phyloP scores from a whole-genome alignment of 1,139 yeast species.

The Saccharomyces hybrid region DNA sequence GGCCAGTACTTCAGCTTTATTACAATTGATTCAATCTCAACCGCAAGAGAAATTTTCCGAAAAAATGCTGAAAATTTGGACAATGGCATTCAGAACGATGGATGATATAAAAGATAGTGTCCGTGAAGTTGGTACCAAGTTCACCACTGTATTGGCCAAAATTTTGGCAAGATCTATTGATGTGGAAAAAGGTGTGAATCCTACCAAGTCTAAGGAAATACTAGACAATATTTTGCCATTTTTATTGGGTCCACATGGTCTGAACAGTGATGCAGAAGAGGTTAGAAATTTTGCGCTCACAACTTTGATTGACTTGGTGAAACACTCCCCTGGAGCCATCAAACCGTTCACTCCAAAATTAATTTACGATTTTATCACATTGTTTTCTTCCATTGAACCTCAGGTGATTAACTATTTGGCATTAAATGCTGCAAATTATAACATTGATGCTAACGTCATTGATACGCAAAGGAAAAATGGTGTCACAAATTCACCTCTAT shows the following conservation, averaged over 20 bases:
- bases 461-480: constrained; percentile 73
- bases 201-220: constrained; percentile 43
- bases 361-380: constrained; percentile 56
- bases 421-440: constrained; percentile 82
- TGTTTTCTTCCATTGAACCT: constrained; percentile 87
- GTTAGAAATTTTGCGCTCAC: constrained; percentile 69
- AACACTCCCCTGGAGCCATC: constrained; percentile 52
- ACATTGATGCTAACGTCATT: constrained; percentile 59
- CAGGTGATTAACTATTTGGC: constrained; percentile 81
- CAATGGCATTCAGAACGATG: constrained; percentile 78
- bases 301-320: constrained; percentile 63
- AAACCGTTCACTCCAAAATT: constrained; percentile 63
- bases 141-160: constrained; percentile 62
- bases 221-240: constrained; percentile 66
- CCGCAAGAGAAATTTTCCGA: constrained; percentile 48
- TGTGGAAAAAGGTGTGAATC: constrained; percentile 32
- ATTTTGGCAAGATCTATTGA: constrained; percentile 50
- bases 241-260: constrained; percentile 68
- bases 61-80: constrained; percentile 67
- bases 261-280: constrained; percentile 81
- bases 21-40: constrained; percentile 60
- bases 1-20: constrained; percentile 71
- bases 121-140: constrained; percentile 64
- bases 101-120: constrained; percentile 96
- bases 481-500: constrained; percentile 76